Base-by-base conservation (phyloP, 1,284 basidiomycete genomes). In the Taiwanofungus camphoratus region DNA sequence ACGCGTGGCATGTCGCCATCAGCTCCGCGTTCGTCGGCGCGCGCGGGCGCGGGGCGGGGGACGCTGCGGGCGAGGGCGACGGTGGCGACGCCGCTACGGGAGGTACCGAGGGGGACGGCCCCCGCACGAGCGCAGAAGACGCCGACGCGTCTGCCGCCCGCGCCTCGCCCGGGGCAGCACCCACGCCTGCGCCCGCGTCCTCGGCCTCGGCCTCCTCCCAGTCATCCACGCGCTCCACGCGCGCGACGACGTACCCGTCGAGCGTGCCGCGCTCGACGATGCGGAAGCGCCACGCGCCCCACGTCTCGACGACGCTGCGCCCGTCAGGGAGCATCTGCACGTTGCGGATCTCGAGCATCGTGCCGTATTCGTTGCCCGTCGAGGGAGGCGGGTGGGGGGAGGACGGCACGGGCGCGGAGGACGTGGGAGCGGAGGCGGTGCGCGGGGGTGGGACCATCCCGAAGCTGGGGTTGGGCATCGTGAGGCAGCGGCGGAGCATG, bases 401-500 rank as follows among this genome's bases (percentile, higher is more conserved):
- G 27, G 37, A 11, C 26, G 29, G 7, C 31, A 42, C 26, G 37
- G 43, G 18, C 8, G 16, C 51, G 53, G 12, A 57, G 55, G n/a
- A n/a, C n/a, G n/a, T n/a, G 27, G 41, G 16, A 2, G 48, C 35
- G 9, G 51, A 44, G 9, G 55, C 48, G 30, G 53, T 46, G 31
- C 74, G 67, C 2, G 70, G 68, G 1, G 82, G 80, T 67, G 95
- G 79, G 55, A 96, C 79, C 89, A 97, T 96, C 16, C 94, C 94
- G 61, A 98, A 96, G 18, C 73, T 69, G 11, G 87, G 89, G 20
- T 68, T 70, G 4, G 79, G 71, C 11, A 76, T 79, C 53, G 90
- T 84, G 41, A 97, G 80, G 60, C 88, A 92, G 3, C 93, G 82
- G 18, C 93, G 82, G 42, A 97, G 82, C 93, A 97, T 95, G 29